Conservation (phyloP, 768 basidiomycete genomes). For the Hericium coralloides region DNA sequence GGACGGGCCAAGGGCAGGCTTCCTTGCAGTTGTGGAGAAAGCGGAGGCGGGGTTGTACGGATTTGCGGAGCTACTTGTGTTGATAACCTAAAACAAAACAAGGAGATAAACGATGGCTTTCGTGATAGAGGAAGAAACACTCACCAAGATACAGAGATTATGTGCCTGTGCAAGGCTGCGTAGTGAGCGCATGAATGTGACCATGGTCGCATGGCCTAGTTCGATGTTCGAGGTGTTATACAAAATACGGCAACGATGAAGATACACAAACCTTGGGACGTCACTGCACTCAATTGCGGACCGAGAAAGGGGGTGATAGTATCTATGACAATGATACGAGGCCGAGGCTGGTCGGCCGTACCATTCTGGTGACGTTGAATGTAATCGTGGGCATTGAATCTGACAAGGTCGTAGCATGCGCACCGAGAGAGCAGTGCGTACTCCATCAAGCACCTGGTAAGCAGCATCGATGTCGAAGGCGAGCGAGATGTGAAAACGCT, state of each 20-base stretch:
- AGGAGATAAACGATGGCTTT: background rate
- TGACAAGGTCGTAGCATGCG: too few species aligned
- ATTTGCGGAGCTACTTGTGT: conserved; percentile 36
- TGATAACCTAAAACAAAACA: conserved; percentile 41
- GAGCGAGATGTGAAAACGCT: background rate
- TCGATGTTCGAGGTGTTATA: background rate
- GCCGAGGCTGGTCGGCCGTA: background rate
- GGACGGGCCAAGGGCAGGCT: conserved; percentile 69
- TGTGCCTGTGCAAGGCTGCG: conserved; percentile 37
- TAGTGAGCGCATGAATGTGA: conserved; percentile 58
- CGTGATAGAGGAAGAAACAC: conserved; percentile 16
- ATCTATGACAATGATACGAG: conserved; percentile 54
- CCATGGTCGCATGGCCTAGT: conserved; percentile 61
- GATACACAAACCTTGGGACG: conserved; percentile 42
- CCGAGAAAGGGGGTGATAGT: conserved; percentile 54
- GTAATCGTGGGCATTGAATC: background rate
- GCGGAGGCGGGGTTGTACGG: conserved; percentile 25
- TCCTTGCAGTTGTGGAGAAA: conserved; percentile 33
- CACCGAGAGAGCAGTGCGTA: conserved; percentile 1
- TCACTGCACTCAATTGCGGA: conserved; percentile 52
- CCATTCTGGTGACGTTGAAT: background rate
- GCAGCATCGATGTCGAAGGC: background rate
- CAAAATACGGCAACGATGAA: background rate
- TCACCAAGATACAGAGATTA: conserved; percentile 44
- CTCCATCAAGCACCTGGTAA: background rate